Evolutionary conservation across 192 early-diverging fungal genomes (phyloP), one percentile per base, ranked within the genome.

Genomic region (Physocladia obscura): DNA sequence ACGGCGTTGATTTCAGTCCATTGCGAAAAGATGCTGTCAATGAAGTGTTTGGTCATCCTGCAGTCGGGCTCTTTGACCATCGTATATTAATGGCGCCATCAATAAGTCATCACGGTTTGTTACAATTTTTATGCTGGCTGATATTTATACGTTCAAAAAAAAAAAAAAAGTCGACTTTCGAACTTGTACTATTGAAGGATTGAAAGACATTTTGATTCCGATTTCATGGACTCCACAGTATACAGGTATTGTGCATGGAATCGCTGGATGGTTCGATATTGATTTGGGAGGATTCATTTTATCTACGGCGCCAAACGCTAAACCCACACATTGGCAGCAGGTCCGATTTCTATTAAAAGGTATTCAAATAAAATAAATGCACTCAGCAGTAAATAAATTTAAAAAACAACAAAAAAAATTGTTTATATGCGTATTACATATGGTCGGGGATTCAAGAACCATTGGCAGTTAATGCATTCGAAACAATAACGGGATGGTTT

Each of bases 301-400:
- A 84, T 90, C 91, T 4, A 98, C 96, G 4, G 81, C 84, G 4
- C 96, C 96, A 3, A 65, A 83, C 30, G 86, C 93, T 2, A 92
- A 95, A 38, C 87, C 89, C 3, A 99, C 97, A 4, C 97, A 99
- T 73, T 99, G 97, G 97, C 96, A 98, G 69, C 96, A 98, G 76
- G 92, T 95, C 19, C 88, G 96, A 6, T 89, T 98, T 76, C 67
- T 98, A 61, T 87, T 97, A 32, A 89, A 89, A 73, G 78, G 81
- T 82, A 58, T 13, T 1, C 6, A 49, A 0, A 22, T n/a, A n/a
- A n/a, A n/a, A n/a, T 51, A 67, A 24, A 15, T 31, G 1, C 44
- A 3, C 34, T 51, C 39, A 63, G 4, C 26, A n/a, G n/a, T 4
- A 48, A 44, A n/a, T 13, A 44, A 15, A 56, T 21, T 62, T 62